Evolutionary conservation across 768 basidiomycete genomes (phyloP), one percentile per base, ranked within the genome.

Genomic region (Mycena sanguinolenta): DNA sequence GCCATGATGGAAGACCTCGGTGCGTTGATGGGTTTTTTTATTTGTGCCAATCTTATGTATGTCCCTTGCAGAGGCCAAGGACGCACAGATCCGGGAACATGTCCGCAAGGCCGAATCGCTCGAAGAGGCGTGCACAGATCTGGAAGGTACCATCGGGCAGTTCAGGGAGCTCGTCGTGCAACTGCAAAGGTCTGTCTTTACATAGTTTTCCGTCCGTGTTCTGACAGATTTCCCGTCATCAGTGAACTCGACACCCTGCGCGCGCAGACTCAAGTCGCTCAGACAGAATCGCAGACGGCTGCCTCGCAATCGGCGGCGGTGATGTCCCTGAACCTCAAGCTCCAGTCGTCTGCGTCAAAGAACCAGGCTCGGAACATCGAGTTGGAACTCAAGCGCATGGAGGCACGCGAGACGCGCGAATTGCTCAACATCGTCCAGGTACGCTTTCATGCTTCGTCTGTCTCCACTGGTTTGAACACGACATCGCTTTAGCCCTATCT

Each of bases 311-410:
- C 95, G 0, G 97, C 97, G 3, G 93, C 94, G 3, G 92, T 98
- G 85, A 91, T 99, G 87, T 95, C 96, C 54, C 85, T 98, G 61
- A 99, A 98, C 79, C 87, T 98, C 79, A 98, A 95, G 79, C 87
- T 99, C 7, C 97, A 99, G 79, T 94, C 94, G 0, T 89, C 95
- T 2, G 96, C 93, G 0, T 87, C 92, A 34, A 98, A 97, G 87
- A 94, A 94, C 72, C 97, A 97, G 75, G 92, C 94, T 7, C 92
- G 91, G 79, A 90, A 88, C 17, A 93, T 99, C 65, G 97, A 99
- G 69, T 86, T 97, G 21, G 98, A 98, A 77, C 82, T 98, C 75
- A 90, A 89, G 79, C 91, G 89, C 72, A 85, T 98, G 63, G 96
- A 98, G 76, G 94, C 95, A 1, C 85, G 85, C 68, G 96, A 98